A percentile compares a stretch with the other conserved stretches of the same genome.
phyloP scores from a whole-genome alignment of 345 rosid genomes.

The Mercurialis annua region DNA sequence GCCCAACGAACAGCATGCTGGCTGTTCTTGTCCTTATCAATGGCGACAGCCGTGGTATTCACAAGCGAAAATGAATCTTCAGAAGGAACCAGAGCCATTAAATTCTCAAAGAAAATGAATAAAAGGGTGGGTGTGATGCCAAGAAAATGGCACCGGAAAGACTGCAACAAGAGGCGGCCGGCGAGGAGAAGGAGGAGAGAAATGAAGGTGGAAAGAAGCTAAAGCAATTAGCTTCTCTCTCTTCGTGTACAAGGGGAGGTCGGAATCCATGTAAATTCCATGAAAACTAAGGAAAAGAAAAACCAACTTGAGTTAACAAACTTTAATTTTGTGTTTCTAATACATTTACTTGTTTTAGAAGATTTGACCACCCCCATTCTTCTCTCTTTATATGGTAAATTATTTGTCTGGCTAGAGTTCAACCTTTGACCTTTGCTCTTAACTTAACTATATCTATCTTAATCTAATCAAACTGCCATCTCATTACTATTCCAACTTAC shows the following conservation, averaged over 20 bases:
- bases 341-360: constrained; percentile 15
- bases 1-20: constrained; percentile 87
- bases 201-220: neutral
- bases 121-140: neutral
- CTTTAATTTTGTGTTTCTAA: constrained; percentile 4
- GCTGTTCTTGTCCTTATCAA: constrained; percentile 86
- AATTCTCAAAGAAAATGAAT: neutral
- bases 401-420: neutral
- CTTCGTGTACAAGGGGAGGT: neutral
- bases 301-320: neutral
- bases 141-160: constrained; percentile 10
- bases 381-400: neutral
- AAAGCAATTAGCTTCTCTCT: neutral
- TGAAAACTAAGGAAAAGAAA: neutral
- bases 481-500: no score
- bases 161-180: neutral
- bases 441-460: no score
- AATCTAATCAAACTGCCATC: no score
- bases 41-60: constrained; percentile 60
- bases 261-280: neutral
- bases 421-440: neutral
- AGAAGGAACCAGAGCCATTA: constrained; percentile 32
- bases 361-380: constrained; percentile 27
- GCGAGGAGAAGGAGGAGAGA: neutral
- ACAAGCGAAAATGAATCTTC: constrained; percentile 33